Percentiles rank a stretch among this genome's conserved stretches.
phyloP scores from a whole-genome alignment of 768 basidiomycete species.

The Hebeloma cylindrosporum region DNA sequence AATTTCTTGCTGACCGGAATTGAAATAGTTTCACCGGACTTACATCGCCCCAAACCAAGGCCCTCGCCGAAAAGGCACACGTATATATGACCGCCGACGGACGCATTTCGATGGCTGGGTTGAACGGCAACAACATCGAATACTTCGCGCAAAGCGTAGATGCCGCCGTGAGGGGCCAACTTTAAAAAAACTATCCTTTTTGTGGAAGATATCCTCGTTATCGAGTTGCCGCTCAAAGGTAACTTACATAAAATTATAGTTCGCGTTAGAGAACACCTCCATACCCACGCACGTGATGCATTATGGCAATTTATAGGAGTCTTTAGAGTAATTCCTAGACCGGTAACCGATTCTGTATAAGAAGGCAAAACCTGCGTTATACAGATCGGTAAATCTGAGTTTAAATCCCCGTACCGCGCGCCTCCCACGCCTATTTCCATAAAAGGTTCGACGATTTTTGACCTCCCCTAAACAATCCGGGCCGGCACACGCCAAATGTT shows the following conservation, averaged over 20 bases:
- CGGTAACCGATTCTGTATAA: no score
- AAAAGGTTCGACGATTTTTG: no score
- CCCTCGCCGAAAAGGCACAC: constrained; percentile 83
- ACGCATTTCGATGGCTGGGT: constrained; percentile 91
- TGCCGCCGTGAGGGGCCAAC: constrained; percentile 74
- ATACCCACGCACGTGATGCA: background rate
- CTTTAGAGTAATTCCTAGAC: no score
- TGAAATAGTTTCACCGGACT: constrained; percentile 78
- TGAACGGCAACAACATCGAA: constrained; percentile 81
- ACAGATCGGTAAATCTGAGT: no score
- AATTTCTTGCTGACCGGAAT: constrained; percentile 2
- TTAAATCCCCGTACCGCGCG: no score
- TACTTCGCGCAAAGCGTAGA: constrained; percentile 90
- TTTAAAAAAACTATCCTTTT: constrained; percentile 42
- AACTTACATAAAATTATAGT: constrained; percentile 15
- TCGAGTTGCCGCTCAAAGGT: constrained; percentile 10
- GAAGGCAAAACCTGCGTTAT: no score
- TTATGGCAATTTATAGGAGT: no score
- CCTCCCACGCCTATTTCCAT: no score
- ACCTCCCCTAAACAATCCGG: no score
- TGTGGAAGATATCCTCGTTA: constrained; percentile 11
- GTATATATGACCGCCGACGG: constrained; percentile 95
- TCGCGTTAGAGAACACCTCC: constrained; percentile 1
- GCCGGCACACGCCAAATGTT: no score
- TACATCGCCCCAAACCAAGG: constrained; percentile 74